These are phyloP conservation scores for Penicillium alfredii DNA, from an alignment of 495 filamentous ascomycete genomes.

Conservation along the genomic window DNA sequence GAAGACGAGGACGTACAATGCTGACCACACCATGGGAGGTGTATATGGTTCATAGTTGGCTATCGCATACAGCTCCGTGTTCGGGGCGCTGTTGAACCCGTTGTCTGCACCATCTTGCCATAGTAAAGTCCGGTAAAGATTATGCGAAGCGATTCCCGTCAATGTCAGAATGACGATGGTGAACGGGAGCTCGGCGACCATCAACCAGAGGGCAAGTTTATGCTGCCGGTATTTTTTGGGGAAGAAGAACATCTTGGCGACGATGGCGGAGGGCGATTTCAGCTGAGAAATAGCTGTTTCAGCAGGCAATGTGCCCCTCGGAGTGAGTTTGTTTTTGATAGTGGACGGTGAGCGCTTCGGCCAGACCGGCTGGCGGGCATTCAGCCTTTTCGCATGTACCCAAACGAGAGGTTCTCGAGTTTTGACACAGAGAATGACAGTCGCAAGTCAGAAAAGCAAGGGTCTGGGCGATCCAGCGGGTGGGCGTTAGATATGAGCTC, in stretches of 20 bases:
- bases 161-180: slow-evolving; percentile 68
- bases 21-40: slow-evolving; percentile 74
- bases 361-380: slow-evolving; percentile 42
- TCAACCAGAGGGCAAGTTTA: slow-evolving; percentile 55
- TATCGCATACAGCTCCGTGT: slow-evolving; percentile 63
- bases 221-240: slow-evolving; percentile 60
- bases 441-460: slow-evolving; percentile 10
- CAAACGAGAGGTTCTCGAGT: slow-evolving; percentile 11
- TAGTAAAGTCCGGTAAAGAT: slow-evolving; percentile 69
- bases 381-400: slow-evolving; percentile 30
- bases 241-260: slow-evolving; percentile 31
- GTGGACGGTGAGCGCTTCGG: slow-evolving; percentile 19
- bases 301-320: too few relatives aligned
- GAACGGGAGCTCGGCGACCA: slow-evolving; percentile 63
- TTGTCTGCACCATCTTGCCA: slow-evolving; percentile 77
- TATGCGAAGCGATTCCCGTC: slow-evolving; percentile 73
- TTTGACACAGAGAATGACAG: too few relatives aligned
- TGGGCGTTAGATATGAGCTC: slow-evolving; percentile 27
- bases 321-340: too few relatives aligned
- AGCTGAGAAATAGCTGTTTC: too few relatives aligned
- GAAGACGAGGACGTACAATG: slow-evolving; percentile 58
- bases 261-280: slow-evolving; percentile 6
- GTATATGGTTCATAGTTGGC: slow-evolving; percentile 65
- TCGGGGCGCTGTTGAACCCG: slow-evolving; percentile 78
- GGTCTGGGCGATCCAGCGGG: slow-evolving; percentile 19